A percentile compares a stretch with the other conserved stretches of the same genome.
phyloP scores from a whole-genome alignment of 805 yeast species.

The Metschnikowia vanudenii region DNA sequence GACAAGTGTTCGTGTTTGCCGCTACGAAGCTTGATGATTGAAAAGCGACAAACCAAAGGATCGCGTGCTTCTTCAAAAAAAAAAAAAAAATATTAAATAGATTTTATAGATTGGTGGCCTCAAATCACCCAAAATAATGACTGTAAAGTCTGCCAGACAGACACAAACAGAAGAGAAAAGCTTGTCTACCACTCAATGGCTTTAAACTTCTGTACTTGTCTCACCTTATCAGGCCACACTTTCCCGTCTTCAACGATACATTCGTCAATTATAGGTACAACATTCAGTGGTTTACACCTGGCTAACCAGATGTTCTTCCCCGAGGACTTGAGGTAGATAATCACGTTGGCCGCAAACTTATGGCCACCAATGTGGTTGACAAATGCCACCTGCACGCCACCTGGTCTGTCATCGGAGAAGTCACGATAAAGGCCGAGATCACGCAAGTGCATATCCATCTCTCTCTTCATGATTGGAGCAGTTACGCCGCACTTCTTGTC shows the following conservation, averaged over 20 bases:
- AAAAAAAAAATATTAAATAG: no score
- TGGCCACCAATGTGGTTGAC: constrained; percentile 96
- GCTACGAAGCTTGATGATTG: no score
- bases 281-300: constrained; percentile 74
- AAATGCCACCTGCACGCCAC: constrained; percentile 68
- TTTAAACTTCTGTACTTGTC: constrained; percentile 56
- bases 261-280: constrained; percentile 70
- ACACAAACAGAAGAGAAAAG: not conserved
- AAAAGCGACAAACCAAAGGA: no score
- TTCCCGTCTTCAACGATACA: constrained; percentile 65
- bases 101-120: no score
- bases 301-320: constrained; percentile 90
- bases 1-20: no score
- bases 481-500: constrained; percentile 93
- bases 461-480: constrained; percentile 84
- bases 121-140: no score
- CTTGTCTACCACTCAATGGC: constrained; percentile 49
- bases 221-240: constrained; percentile 68
- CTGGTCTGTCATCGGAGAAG: constrained; percentile 66
- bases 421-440: constrained; percentile 76
- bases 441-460: constrained; percentile 69
- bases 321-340: constrained; percentile 60
- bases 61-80: no score
- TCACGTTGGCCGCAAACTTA: constrained; percentile 86
- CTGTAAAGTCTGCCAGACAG: no score